Evolutionary conservation across 179 eudicot genomes (phyloP).

Genomic region (Sideroxylon spinosum): DNA sequence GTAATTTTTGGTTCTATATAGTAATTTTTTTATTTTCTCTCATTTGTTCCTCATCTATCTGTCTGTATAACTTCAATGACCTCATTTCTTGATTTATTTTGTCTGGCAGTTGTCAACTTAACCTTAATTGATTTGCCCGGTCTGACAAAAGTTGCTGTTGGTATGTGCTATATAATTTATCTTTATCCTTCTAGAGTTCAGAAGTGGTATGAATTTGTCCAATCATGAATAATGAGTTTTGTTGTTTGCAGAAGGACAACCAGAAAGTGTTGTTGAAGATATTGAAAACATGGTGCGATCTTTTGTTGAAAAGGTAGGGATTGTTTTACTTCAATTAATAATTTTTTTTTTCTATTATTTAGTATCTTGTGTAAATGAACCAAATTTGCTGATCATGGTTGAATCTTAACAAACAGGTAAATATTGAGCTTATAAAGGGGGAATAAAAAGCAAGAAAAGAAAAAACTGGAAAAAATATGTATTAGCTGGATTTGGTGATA

Average conservation of each 20-base stretch:
- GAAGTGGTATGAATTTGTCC: conserved; percentile 11
- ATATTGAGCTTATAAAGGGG: not conserved
- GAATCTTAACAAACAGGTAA: not conserved
- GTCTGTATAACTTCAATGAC: not conserved
- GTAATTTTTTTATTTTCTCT: not conserved
- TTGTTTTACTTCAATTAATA: not conserved
- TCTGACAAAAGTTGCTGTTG: conserved; percentile 85
- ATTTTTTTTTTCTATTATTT: not conserved
- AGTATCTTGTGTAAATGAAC: not conserved
- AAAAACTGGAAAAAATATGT: not conserved
- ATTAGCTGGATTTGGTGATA: not conserved
- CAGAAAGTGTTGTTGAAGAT: conserved; percentile 72
- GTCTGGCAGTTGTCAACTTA: conserved; percentile 72
- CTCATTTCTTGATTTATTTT: conserved; percentile 5
- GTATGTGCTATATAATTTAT: conserved; percentile 33
- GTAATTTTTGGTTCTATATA: too few relatives aligned
- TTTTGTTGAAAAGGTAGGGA: conserved; percentile 68
- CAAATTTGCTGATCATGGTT: not conserved
- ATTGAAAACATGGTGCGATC: conserved; percentile 84
- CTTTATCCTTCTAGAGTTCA: not conserved
- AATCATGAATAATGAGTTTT: not conserved
- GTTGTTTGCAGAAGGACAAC: conserved; percentile 66
- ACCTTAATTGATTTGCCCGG: conserved; percentile 86
- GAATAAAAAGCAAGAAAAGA: not conserved
- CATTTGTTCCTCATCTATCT: not conserved